Evolutionary conservation across 176 grass and related monocot species (phyloP).

Genomic region (Ensete ventricosum): DNA sequence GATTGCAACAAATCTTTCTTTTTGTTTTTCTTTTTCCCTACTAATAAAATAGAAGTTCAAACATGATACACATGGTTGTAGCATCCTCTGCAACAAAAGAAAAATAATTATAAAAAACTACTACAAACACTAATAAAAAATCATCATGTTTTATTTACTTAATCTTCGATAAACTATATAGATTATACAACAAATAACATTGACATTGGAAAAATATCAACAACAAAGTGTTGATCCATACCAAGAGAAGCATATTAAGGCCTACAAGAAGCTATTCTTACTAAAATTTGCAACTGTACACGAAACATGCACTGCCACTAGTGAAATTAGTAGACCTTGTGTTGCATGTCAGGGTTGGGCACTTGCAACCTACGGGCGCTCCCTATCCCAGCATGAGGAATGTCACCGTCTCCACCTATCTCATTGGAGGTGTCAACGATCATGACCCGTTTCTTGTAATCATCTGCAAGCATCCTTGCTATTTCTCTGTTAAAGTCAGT

Average conservation of each 20-base stretch:
- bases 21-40: background rate
- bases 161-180: no score
- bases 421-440: slow-evolving; percentile 98
- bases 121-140: no score
- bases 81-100: background rate
- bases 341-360: slow-evolving; percentile 69
- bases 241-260: background rate
- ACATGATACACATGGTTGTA: background rate
- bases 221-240: background rate
- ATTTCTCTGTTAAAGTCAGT: slow-evolving; percentile 58
- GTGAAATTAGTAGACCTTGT: slow-evolving; percentile 46
- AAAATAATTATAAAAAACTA: no score
- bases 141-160: no score
- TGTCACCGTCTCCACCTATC: slow-evolving; percentile 91
- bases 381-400: slow-evolving; percentile 78
- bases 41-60: background rate
- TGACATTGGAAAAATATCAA: no score
- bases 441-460: slow-evolving; percentile 73
- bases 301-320: background rate
- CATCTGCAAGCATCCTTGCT: slow-evolving; percentile 70
- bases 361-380: slow-evolving; percentile 83
- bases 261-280: background rate
- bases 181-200: no score
- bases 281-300: background rate
- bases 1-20: background rate